phyloP scores from a whole-genome alignment of 2,329 filamentous ascomycete genomes.

The Trichoderma sp. region DNA sequence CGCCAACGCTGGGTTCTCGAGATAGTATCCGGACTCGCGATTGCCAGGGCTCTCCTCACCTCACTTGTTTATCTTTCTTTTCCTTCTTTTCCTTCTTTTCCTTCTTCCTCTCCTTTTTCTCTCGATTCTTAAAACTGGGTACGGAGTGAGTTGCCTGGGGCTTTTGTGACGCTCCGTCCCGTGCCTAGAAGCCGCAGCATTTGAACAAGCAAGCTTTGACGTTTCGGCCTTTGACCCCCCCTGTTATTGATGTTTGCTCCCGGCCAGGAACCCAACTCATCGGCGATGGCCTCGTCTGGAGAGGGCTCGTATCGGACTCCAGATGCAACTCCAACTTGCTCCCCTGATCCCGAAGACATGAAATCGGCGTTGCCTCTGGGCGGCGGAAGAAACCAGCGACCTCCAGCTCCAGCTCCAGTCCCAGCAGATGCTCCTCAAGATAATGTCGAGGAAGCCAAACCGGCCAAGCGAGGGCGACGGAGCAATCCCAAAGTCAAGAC shows the following conservation, averaged over 20 bases:
- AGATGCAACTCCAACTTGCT: conserved; percentile 19
- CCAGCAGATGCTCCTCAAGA: not conserved
- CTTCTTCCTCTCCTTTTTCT: too few relatives aligned
- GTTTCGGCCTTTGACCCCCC: not conserved
- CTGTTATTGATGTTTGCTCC: not conserved
- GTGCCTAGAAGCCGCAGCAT: not conserved
- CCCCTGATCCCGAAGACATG: conserved; percentile 6
- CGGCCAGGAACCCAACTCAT: not conserved
- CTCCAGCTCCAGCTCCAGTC: not conserved
- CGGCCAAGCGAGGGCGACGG: conserved; percentile 49
- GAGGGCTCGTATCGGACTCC: conserved; percentile 23
- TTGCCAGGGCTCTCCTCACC: not conserved
- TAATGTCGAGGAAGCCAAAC: not conserved
- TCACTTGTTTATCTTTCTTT: not conserved
- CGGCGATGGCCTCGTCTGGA: not conserved
- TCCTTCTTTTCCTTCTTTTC: not conserved
- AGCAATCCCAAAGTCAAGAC: conserved; percentile 67
- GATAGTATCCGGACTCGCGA: not conserved
- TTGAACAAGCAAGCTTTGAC: not conserved
- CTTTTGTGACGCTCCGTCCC: not conserved
- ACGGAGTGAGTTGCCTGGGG: not conserved
- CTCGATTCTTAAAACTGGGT: not conserved
- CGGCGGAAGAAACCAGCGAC: not conserved
- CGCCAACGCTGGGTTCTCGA: not conserved
- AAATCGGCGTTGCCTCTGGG: not conserved